A percentile compares a stretch with the other conserved stretches of the same genome.
phyloP scores from a whole-genome alignment of 176 grass and related monocot species.

The Eragrostis curvula region DNA sequence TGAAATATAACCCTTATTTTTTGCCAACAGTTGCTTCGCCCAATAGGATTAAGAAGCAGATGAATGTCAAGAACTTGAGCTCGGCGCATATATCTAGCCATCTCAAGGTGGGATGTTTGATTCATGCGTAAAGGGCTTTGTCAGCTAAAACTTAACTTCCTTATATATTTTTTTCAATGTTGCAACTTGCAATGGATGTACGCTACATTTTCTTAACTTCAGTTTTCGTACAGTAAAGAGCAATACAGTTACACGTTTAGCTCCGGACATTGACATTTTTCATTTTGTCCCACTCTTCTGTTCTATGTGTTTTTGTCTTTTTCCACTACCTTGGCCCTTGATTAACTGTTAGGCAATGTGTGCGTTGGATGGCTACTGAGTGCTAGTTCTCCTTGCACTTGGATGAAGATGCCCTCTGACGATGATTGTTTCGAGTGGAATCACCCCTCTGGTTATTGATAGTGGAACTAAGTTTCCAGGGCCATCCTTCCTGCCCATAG shows the following conservation, averaged over 20 bases:
- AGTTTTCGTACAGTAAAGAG: neutral
- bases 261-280: constrained; percentile 11
- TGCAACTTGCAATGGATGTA: neutral
- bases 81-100: constrained; percentile 25
- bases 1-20: constrained; percentile 25
- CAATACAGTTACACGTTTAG: neutral
- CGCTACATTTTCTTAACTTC: constrained; percentile 8
- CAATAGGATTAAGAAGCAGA: neutral
- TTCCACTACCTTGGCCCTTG: neutral
- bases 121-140: neutral
- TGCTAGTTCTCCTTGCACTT: neutral
- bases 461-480: neutral
- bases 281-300: neutral
- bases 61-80: constrained; percentile 41
- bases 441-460: neutral
- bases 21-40: constrained; percentile 25
- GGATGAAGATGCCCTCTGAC: neutral
- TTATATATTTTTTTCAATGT: neutral
- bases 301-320: neutral
- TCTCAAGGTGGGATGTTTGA: constrained; percentile 43
- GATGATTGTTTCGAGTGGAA: neutral
- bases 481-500: neutral
- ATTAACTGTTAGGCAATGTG: neutral
- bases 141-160: constrained; percentile 12
- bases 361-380: neutral